phyloP scores from a whole-genome alignment of 495 filamentous ascomycete species.

The Aspergillus sclerotiicarbonarius region DNA sequence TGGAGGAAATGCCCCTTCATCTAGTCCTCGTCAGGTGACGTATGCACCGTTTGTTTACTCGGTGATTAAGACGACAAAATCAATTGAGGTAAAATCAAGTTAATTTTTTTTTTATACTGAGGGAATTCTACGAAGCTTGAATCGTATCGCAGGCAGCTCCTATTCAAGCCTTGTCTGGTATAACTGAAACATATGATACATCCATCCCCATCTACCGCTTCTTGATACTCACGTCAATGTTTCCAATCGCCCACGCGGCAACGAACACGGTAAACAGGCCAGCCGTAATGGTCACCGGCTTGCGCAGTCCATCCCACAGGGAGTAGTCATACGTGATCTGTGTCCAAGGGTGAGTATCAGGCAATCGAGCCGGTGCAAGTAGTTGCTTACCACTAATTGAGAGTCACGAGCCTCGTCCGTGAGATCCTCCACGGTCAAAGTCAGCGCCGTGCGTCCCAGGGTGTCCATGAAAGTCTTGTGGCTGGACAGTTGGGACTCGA shows the following conservation, averaged over 20 bases:
- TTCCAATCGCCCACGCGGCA: conserved; percentile 71
- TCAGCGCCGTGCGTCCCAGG: conserved; percentile 77
- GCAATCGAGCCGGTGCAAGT: neutral
- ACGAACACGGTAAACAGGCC: conserved; percentile 73
- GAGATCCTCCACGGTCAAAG: conserved; percentile 76
- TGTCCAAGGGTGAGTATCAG: conserved; percentile 11
- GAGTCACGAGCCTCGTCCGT: conserved; percentile 84
- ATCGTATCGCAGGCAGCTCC: neutral
- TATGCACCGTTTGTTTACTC: too few relatives aligned
- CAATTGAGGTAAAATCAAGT: neutral
- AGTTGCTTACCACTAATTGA: conserved; percentile 61
- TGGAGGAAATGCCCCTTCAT: too few relatives aligned
- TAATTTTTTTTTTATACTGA: neutral
- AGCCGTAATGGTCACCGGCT: conserved; percentile 80
- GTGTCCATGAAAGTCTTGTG: conserved; percentile 94
- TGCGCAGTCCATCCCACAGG: conserved; percentile 70
- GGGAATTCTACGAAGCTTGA: too few relatives aligned
- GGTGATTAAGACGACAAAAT: too few relatives aligned
- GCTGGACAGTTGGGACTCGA: conserved; percentile 53
- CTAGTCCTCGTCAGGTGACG: too few relatives aligned
- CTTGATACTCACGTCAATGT: conserved; percentile 70
- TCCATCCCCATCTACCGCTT: conserved; percentile 33
- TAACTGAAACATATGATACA: conserved; percentile 21
- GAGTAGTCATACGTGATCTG: conserved; percentile 83
- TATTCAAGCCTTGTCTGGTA: conserved; percentile 4